Percentiles rank a stretch among this genome's conserved stretches.
Evolutionary conservation across 2,329 filamentous ascomycete species (phyloP).

Genomic region (Moelleriella libera): DNA sequence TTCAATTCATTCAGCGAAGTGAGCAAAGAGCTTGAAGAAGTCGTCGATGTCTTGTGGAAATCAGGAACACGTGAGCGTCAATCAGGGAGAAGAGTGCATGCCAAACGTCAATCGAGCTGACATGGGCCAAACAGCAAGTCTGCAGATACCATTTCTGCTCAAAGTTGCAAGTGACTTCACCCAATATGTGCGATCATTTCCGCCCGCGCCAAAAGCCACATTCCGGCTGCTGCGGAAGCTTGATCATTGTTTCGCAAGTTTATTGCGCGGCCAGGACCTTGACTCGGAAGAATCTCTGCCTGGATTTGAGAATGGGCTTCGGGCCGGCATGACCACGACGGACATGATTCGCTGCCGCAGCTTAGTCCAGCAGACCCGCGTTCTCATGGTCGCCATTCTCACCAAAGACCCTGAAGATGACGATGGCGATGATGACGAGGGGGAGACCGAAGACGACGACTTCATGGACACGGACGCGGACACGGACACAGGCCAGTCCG

Average conservation of each 20-base stretch:
- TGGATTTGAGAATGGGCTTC: slow-evolving; percentile 49
- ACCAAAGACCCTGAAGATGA: slow-evolving; percentile 27
- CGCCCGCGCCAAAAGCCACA: slow-evolving; percentile 43
- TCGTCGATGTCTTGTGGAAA: slow-evolving; percentile 75
- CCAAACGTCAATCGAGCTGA: too few relatives aligned
- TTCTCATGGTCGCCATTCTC: slow-evolving; percentile 56
- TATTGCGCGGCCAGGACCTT: slow-evolving; percentile 54
- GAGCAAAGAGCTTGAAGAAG: slow-evolving; percentile 56
- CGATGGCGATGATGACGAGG: slow-evolving; percentile 23
- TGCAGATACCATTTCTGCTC: slow-evolving; percentile 77
- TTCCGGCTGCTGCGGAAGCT: slow-evolving; percentile 64
- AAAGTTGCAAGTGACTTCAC: slow-evolving; percentile 61
- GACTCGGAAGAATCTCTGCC: slow-evolving; percentile 52
- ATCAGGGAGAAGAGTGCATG: too few relatives aligned
- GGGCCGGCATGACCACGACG: slow-evolving; percentile 56
- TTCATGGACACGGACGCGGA: too few relatives aligned
- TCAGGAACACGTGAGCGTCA: slow-evolving; percentile 64
- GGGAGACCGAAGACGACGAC: slow-evolving; percentile 18
- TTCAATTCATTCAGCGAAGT: slow-evolving; percentile 53
- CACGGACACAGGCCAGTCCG: too few relatives aligned
- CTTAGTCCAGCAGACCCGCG: slow-evolving; percentile 61
- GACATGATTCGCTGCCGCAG: slow-evolving; percentile 83
- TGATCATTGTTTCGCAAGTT: slow-evolving; percentile 68
- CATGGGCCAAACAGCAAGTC: slow-evolving; percentile 36
- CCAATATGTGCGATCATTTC: slow-evolving; percentile 59